Evolutionary conservation across 2,329 filamentous ascomycete genomes (phyloP).

Genomic region (Diaporthe longicolla): DNA sequence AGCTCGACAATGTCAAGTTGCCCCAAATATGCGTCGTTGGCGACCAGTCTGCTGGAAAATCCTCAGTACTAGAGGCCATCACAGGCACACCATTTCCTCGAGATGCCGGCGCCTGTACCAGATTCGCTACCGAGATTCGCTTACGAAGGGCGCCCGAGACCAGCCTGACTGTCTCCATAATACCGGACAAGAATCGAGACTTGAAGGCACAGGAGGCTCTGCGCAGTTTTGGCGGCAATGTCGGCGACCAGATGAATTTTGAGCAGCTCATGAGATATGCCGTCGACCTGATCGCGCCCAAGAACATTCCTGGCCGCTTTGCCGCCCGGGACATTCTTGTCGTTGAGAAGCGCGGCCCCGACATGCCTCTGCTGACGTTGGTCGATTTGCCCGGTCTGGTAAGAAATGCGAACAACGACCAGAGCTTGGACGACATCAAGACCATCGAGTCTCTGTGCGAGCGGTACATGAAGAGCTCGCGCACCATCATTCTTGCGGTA

Average conservation of each 20-base stretch:
- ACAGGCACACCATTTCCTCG: slow-evolving; percentile 73
- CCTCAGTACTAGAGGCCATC: slow-evolving; percentile 74
- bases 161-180: slow-evolving; percentile 66
- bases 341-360: slow-evolving; percentile 71
- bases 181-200: slow-evolving; percentile 64
- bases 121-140: slow-evolving; percentile 72
- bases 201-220: slow-evolving; percentile 63
- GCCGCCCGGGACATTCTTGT: slow-evolving; percentile 68
- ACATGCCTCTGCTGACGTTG: slow-evolving; percentile 71
- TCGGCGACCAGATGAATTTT: slow-evolving; percentile 61
- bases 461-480: slow-evolving; percentile 68
- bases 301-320: slow-evolving; percentile 64
- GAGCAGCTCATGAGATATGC: slow-evolving; percentile 66
- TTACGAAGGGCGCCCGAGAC: slow-evolving; percentile 63
- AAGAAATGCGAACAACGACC: slow-evolving; percentile 65
- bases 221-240: slow-evolving; percentile 62
- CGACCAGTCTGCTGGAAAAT: slow-evolving; percentile 75
- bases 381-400: slow-evolving; percentile 74
- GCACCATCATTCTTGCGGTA: slow-evolving; percentile 69
- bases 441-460: slow-evolving; percentile 67
- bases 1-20: slow-evolving; percentile 58
- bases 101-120: slow-evolving; percentile 72
- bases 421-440: slow-evolving; percentile 66
- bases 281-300: slow-evolving; percentile 65
- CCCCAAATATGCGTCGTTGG: slow-evolving; percentile 76